A percentile compares a stretch with the other conserved stretches of the same genome.
These are phyloP conservation scores for Salix caprea DNA, from an alignment of 345 rosid species.

Conservation along the genomic window DNA sequence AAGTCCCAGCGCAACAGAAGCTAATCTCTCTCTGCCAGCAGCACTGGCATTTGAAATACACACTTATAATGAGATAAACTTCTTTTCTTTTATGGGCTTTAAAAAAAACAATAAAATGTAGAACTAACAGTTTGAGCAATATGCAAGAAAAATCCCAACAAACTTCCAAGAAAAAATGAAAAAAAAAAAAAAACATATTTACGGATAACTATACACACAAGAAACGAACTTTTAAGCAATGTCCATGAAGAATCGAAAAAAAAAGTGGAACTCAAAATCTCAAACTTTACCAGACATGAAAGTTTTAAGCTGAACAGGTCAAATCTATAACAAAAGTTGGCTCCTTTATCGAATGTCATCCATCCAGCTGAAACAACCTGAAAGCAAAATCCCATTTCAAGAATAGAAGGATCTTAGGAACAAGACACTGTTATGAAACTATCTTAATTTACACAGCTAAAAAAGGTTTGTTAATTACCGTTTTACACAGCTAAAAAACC, in stretches of 20 bases:
- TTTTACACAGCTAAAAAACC: neutral
- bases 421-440: neutral
- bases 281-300: conserved; percentile 1
- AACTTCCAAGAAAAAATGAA: neutral
- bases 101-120: neutral
- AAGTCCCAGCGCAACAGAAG: neutral
- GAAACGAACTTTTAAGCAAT: neutral
- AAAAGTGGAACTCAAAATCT: neutral
- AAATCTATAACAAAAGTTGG: neutral
- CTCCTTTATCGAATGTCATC: neutral
- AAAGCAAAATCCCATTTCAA: neutral
- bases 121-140: neutral
- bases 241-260: neutral
- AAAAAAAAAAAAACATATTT: neutral
- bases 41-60: neutral
- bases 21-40: neutral
- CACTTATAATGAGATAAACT: neutral
- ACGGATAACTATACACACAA: neutral
- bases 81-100: neutral
- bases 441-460: neutral
- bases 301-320: neutral
- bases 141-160: neutral
- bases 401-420: neutral
- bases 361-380: neutral
- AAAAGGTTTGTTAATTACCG: neutral